Base-by-base conservation (phyloP, 2,329 filamentous ascomycete genomes). In the Colletotrichum lupini region DNA sequence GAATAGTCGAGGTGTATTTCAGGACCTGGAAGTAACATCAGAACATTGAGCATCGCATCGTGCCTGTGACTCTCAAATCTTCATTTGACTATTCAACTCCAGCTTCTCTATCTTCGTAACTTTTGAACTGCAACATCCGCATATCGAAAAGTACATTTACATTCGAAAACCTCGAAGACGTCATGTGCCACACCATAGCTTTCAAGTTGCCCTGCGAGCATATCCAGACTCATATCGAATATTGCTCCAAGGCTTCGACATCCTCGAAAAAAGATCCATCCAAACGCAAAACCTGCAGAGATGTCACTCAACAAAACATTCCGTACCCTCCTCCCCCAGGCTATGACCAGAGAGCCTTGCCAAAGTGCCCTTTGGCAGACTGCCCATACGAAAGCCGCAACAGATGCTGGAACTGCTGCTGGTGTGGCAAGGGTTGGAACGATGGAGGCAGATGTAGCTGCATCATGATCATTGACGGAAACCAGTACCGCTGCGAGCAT, bases 371-470 rank as follows among this genome's bases (percentile, higher is more conserved):
- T 57, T 78, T 88, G 68, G 75, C 83, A 8, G 80, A 81, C 62
- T 89, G 87, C 67, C 86, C 87, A 8, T 89, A 87, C 75, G 86
- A 88, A 79, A 79, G 80, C 60, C 84, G 85, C 71, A 84, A 86
- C 69, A 82, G 87, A 37, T 83, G 79, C 74, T 89, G 87, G 87
- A 87, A 87, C 79, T 89, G 87, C 79, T 89, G 87, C 79, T 89
- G 86, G 87, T 89, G 87, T 71, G 87, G 87, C 32, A 88, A 88
- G 76, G 81, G 82, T n/a, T 85, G 85, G 82, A 89, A 89, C 76
- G 82, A 82, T 57, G 80, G 81, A 30, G 87, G 87, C 5, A 83
- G 87, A 30, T 89, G 87, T 79, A 83, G 83, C 75, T 87, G 86
- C 77, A 80, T 87, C 78, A 88, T 89, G 87, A 84, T 88, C 67